A percentile compares a stretch with the other conserved stretches of the same genome.
These are phyloP conservation scores for Agaricales sp. DNA, from an alignment of 1,284 basidiomycete genomes.

Conservation along the genomic window DNA sequence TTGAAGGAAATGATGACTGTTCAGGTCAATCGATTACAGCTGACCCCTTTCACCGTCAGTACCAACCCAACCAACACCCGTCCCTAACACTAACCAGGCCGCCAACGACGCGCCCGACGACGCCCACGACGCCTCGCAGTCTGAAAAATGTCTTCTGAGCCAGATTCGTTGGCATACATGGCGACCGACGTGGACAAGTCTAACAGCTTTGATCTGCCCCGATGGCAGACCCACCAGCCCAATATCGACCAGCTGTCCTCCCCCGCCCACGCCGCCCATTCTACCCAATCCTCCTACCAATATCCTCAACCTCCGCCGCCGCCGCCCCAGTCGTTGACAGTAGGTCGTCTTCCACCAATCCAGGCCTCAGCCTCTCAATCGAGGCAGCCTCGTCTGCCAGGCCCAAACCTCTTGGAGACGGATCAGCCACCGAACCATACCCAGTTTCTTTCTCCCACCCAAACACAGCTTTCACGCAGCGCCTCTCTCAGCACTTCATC, in stretches of 20 bases:
- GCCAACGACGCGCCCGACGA: constrained; percentile 13
- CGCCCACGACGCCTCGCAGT: constrained; percentile 5
- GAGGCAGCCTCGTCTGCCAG: constrained; percentile 50
- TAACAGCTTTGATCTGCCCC: constrained; percentile 68
- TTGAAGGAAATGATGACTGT: no score
- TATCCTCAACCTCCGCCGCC: constrained; percentile 32
- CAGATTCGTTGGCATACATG: constrained; percentile 20
- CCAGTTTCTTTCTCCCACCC: constrained; percentile 40
- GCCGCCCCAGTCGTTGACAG: constrained; percentile 24
- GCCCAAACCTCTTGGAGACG: constrained; percentile 54
- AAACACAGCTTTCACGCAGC: constrained; percentile 50
- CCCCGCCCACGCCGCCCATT: constrained; percentile 48
- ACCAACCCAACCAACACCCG: no score
- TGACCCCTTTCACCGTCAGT: background rate
- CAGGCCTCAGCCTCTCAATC: constrained; percentile 28
- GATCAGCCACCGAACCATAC: constrained; percentile 34
- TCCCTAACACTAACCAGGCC: background rate
- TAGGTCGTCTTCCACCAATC: constrained; percentile 20
- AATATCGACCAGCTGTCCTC: constrained; percentile 50
- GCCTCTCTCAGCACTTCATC: constrained; percentile 45
- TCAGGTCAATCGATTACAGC: constrained; percentile 8
- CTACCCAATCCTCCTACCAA: constrained; percentile 46
- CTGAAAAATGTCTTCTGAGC: background rate
- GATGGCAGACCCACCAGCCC: constrained; percentile 55
- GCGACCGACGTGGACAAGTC: constrained; percentile 43